Evolutionary conservation across 495 filamentous ascomycete genomes (phyloP).

Genomic region (Talaromyces adpressus): DNA sequence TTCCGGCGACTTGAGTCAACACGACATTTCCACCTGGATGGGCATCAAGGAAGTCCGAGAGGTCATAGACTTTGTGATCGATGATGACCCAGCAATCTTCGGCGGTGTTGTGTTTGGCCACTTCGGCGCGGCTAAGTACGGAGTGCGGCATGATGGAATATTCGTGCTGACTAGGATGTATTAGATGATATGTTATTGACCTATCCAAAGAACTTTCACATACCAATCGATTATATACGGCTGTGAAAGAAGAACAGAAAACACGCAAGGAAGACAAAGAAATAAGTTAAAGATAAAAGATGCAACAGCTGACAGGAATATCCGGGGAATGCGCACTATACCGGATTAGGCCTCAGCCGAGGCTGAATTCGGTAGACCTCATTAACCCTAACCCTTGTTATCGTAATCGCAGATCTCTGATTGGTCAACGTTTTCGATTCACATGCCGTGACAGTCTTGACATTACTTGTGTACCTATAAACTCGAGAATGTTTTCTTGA

Average conservation of each 20-base stretch:
- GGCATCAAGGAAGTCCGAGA: conserved; percentile 51
- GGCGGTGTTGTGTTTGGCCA: conserved; percentile 46
- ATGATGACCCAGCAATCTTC: conserved; percentile 53
- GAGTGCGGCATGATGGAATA: conserved; percentile 20
- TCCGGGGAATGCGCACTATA: background rate
- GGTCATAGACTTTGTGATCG: conserved; percentile 53
- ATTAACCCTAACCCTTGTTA: background rate
- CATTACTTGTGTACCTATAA: background rate
- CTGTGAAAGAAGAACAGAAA: background rate
- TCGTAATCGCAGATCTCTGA: background rate
- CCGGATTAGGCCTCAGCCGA: background rate
- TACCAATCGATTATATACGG: background rate
- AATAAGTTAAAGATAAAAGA: background rate
- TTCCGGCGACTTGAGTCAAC: conserved; percentile 47
- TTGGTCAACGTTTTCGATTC: background rate
- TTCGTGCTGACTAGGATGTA: background rate
- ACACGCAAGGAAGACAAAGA: background rate
- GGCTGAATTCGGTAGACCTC: background rate
- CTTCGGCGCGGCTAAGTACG: conserved; percentile 38
- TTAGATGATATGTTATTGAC: too few relatives aligned
- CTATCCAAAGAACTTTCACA: background rate
- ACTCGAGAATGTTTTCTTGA: background rate
- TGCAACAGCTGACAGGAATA: background rate
- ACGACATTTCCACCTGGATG: conserved; percentile 54
- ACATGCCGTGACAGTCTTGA: background rate